Evolutionary conservation across 371 early-diverging fungal genomes (phyloP), one percentile per base, ranked within the genome.

Genomic region (Zychaea mexicana): DNA sequence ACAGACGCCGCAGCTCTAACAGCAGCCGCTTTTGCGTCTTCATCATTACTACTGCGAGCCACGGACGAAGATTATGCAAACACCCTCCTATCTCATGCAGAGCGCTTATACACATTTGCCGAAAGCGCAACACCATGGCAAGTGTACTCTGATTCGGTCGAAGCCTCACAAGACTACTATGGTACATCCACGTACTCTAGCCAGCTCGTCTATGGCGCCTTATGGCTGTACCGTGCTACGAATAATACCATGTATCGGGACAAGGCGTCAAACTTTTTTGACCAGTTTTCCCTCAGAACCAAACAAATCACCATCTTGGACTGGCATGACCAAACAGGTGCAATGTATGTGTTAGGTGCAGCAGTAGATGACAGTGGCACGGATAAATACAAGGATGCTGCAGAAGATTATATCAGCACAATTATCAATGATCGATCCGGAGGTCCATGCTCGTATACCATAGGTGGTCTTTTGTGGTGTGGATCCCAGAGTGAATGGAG

Each of bases 1-100:
- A 87, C 87, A 0, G 88, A 87, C 59, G 83, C 77, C 28, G 83
- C 81, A n/a, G 83, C 87, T 6, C 67, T 84, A 65, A 78, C 83
- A 2, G 82, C 85, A 0, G 88, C 89, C 0, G 85, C 89, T 2
- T 77, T 87, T 33, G 88, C 89, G n/a, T 76, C 88, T 3, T 77
- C 85, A 31, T 78, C 87, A 0, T 77, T 83, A 55, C 69, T 89
- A 19, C 86, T 81, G 65, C 75, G 75, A 38, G 68, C 77, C 28
- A 79, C 81, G 56, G 81, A 89, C 54, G 64, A 80, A 10, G 60
- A 62, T 13, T 89, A 89, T 46, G 72, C 78, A 6, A 60, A 71
- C 27, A 65, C 60, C 0, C 57, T 80, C 7, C 28, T 70, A 7
- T 26, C 53, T 1, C 54, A 80, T 32, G 75, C 79, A 0, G 76